Conservation (phyloP, 345 rosid genomes). For the Boechera retrofracta region DNA sequence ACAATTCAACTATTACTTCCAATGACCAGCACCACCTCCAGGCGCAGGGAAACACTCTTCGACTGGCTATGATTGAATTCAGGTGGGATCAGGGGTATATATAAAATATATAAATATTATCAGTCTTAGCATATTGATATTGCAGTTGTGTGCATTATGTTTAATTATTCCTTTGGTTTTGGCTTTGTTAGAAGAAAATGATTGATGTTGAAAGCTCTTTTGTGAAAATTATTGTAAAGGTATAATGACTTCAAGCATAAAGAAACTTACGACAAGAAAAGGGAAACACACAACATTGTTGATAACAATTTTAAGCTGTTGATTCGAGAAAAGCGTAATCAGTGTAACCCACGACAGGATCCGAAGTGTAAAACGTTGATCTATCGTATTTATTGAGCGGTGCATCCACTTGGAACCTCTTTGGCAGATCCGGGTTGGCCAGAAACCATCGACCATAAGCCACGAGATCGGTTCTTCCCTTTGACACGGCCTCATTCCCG, state of each 20-base stretch:
- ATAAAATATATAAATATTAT: too few species aligned
- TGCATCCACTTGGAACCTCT: slow-evolving; percentile 63
- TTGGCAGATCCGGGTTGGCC: slow-evolving; percentile 78
- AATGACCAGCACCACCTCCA: too few species aligned
- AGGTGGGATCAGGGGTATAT: too few species aligned
- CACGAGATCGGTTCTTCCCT: slow-evolving; percentile 60
- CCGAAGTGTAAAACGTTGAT: slow-evolving; percentile 53
- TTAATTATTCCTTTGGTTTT: too few species aligned
- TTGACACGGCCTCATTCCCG: slow-evolving; percentile 56
- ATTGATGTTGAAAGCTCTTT: slow-evolving; percentile 21
- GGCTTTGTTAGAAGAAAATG: slow-evolving; percentile 16
- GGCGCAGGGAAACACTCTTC: too few species aligned
- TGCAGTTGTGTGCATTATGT: too few species aligned
- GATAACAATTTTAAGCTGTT: slow-evolving; percentile 18
- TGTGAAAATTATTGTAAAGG: not conserved
- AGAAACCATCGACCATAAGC: slow-evolving; percentile 65
- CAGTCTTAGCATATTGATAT: too few species aligned
- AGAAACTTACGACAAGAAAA: slow-evolving; percentile 2
- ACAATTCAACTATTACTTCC: too few species aligned
- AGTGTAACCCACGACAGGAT: slow-evolving; percentile 59
- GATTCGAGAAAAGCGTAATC: slow-evolving; percentile 71
- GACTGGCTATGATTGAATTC: too few species aligned
- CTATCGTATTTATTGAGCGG: slow-evolving; percentile 61
- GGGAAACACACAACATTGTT: not conserved
- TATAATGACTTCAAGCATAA: not conserved